Evolutionary conservation across 129 eudicot species (phyloP), one percentile per base, ranked within the genome.

Genomic region (Escallonia herrerae): DNA sequence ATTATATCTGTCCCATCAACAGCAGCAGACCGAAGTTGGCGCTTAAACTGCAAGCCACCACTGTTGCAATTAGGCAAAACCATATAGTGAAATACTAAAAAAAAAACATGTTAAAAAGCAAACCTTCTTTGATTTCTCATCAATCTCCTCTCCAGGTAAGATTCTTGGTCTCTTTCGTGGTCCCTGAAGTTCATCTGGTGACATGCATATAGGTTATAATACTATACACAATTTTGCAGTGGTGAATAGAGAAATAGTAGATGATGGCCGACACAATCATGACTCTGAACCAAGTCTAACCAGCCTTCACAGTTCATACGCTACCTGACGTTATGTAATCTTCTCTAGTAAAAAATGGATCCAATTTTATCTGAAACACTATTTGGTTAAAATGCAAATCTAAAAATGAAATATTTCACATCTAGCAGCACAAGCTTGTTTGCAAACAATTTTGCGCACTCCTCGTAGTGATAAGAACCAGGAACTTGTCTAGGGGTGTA

Each of bases 91-190:
- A 4, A 15, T 40, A 45, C 3, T 12, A 40, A 69, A 60, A 5
- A 6, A 37, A 5, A 8, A 13, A 52, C 40, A 48, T 43, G 44
- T 63, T 7, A 46, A 58, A 39, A 56, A 41, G 51, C 55, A 38
- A 43, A 89, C 96, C 95, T 94, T 76, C 63, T 72, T 84, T 44
- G 99, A 89, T 73, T 89, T 89, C 70, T 94, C 99, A 76, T 86
- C 86, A 15, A 89, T 62, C 67, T 79, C 96, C 63, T 69, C 66
- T 9, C 82, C 86, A n/a, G 85, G 99, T 63, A 77, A 58, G 49
- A 89, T 68, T 76, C 81, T 80, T 51, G 99, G 96, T 77, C 86
- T 86, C 81, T 82, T 94, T 37, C 57, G 72, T 41, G 99, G 99
- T 62, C 91, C 81, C 65, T 78, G 77, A 72, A 74, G 60, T 79